Evolutionary conservation across 306 rosid species (phyloP), one percentile per base, ranked within the genome.

Genomic region (Pachyrhizus erosus): DNA sequence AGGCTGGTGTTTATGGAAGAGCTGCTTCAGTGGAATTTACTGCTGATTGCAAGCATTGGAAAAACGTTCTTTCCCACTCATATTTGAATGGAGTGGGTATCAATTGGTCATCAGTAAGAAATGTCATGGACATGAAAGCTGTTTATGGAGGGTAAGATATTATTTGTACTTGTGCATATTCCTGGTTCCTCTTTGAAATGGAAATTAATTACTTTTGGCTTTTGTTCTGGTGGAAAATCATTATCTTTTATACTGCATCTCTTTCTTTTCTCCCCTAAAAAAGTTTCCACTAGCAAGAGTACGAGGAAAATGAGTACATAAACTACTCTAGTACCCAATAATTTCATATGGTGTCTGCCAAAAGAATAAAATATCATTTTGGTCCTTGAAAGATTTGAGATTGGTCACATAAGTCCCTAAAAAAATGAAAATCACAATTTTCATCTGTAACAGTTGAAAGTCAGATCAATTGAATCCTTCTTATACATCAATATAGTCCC

Each of bases 111-210:
- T 85, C 88, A 1, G 91, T 90, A 21, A 87, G 98, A 91, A 93
- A 93, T 89, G 90, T 91, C 85, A 81, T 93, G 94, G 98, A 93
- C 87, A 93, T 93, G 97, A 93, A 71, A 87, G 90, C 98, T 84
- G 89, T 85, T 23, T 93, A 93, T 78, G 98, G 98, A 89, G 98
- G 98, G 98, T 91, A 86, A 90, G 92, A 39, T 58, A 70, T 61
- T 75, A 72, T 78, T 18, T 65, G 15, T 77, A 37, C 82, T 76
- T 49, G 1, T 65, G 48, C 39, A 21, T 80, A 39, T 67, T 74
- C 60, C 54, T 46, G 57, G 11, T 73, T 79, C 64, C 74, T 80
- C 48, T 68, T 68, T 23, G 7, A 77, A 77, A 72, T 39, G 62
- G 70, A 62, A 49, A 71, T 9, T 23, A 33, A 8, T 14, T 29